Evolutionary conservation across 352 stramenopile species (phyloP), one percentile per base, ranked within the genome.

Genomic region (Phytophthora pinifolia): DNA sequence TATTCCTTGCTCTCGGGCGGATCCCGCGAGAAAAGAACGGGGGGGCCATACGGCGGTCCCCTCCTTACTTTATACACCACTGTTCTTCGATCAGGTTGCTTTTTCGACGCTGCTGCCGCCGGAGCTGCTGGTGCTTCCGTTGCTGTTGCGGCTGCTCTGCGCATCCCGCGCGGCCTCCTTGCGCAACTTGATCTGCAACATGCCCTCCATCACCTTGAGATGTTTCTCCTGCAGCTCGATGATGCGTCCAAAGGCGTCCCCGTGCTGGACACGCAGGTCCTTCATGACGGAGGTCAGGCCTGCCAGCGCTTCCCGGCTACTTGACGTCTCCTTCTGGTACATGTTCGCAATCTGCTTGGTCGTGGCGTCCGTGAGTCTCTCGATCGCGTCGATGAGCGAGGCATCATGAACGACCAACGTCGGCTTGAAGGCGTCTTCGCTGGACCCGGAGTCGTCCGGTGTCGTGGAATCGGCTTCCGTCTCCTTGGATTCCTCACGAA

Each of bases 221-320:
- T 85, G 69, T 35, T 85, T 82, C 56, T 88, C 74, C 46, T 89
- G 76, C 20, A 91, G 54, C 62, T 83, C 55, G 27, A 91, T 76
- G 12, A 88, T 66, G 9, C 72, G 65, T 1, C 58, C 59, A 41
- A 87, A 70, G 2, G 75, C 64, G 4, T 62, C 51, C 7, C 70
- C 59, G 4, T 88, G 75, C 37, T 85, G 67, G 33, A 72, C 61
- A 6, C 76, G 74, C 30, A 91, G 46, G 37, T 83, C 73, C 9
- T 75, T 73, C 43, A 91, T 72, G 4, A 74, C 74, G 2, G 69
- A 58, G 10, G 77, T 76, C 9, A 91, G 55, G 4, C 59, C 65
- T 25, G 41, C 34, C 9, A 88, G 60, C 22, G 68, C 62, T 0
- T 68, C 39, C 32, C 50, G 47, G 1, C 68, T 69, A 20, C 53